A percentile compares a stretch with the other conserved stretches of the same genome.
Conservation (phyloP, 163 green algal species). For the Scenedesmus sp. region DNA sequence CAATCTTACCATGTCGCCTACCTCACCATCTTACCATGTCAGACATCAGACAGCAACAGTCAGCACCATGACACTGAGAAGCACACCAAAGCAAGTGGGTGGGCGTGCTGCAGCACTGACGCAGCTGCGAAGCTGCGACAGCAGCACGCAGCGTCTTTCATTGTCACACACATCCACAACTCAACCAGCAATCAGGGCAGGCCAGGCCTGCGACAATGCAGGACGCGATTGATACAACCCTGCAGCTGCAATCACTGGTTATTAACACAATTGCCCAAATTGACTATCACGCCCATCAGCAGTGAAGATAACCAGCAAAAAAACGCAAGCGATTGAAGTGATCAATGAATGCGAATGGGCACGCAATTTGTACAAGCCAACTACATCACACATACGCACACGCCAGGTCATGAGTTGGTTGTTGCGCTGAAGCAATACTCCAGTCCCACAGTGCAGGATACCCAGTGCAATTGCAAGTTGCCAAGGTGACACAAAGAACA, state of each 20-base stretch:
- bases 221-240: neutral
- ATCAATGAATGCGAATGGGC: neutral
- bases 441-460: neutral
- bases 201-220: neutral
- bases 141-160: neutral
- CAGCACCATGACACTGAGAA: neutral
- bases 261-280: neutral
- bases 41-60: neutral
- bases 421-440: neutral
- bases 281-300: neutral
- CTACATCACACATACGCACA: neutral
- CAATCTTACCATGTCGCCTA: too few relatives aligned
- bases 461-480: neutral
- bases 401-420: neutral
- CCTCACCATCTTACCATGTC: neutral
- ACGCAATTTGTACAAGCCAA: neutral
- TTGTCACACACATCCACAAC: neutral
- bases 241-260: neutral
- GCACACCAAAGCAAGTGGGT: neutral
- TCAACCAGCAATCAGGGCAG: neutral
- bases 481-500: neutral
- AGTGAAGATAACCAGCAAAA: neutral
- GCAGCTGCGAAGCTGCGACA: neutral
- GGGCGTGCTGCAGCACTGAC: neutral
- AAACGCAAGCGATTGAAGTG: neutral